These are phyloP conservation scores for Rhytidiadelphus loreus DNA, from an alignment of 225 moss, liverwort and hornwort species.

Conservation along the genomic window DNA sequence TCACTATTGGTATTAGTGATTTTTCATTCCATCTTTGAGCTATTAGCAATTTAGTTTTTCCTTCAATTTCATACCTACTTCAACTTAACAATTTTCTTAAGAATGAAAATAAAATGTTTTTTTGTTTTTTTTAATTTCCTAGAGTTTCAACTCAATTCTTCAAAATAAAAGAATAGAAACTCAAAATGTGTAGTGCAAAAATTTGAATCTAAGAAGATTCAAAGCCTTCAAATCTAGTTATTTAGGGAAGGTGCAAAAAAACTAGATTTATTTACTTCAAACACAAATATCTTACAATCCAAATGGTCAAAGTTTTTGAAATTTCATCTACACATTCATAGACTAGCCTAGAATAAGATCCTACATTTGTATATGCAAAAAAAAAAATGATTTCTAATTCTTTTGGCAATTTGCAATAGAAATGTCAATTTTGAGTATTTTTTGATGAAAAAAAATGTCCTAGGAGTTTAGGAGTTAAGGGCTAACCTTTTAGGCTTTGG, in stretches of 20 bases:
- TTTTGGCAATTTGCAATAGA: neutral
- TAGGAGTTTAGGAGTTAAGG: accelerated
- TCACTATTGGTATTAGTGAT: neutral
- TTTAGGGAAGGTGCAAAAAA: accelerated
- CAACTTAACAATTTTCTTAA: neutral
- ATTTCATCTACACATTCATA: neutral
- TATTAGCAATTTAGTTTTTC: neutral
- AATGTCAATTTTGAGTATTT: too few species aligned
- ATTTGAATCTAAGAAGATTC: neutral
- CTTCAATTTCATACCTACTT: too few species aligned
- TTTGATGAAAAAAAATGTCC: neutral
- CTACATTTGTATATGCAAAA: accelerated
- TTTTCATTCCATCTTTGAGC: neutral
- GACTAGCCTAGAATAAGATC: neutral
- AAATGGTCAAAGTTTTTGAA: neutral
- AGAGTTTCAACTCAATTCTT: neutral
- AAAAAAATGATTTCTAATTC: too few species aligned
- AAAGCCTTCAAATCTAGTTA: neutral
- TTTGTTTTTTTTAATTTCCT: neutral
- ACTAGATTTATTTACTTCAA: neutral
- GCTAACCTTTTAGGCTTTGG: accelerated
- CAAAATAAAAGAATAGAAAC: neutral
- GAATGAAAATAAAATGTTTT: too few species aligned
- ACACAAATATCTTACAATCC: neutral
- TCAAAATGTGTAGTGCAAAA: neutral